A percentile compares a stretch with the other conserved stretches of the same genome.
Conservation (phyloP, 139 green algal genomes). For the Cymbomonas tetramitiformis region DNA sequence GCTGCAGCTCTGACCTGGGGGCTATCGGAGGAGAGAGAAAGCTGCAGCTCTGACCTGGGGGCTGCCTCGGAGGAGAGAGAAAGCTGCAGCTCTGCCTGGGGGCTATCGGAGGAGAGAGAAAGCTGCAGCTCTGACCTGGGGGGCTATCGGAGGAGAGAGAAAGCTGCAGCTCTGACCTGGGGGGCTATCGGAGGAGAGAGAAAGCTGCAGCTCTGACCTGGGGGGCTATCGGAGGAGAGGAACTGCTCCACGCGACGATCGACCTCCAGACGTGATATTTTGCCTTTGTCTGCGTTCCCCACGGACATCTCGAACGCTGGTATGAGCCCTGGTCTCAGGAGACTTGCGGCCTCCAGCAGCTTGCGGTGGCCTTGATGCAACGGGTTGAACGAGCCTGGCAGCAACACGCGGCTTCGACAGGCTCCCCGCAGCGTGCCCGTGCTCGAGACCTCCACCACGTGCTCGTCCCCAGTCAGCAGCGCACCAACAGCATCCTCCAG, state of each 20-base stretch:
- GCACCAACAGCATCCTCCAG: background rate
- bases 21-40: too few species aligned
- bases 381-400: slow-evolving; percentile 82
- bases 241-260: slow-evolving; percentile 58
- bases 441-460: background rate
- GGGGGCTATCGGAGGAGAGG: background rate
- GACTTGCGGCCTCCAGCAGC: slow-evolving; percentile 34
- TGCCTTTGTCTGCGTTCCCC: slow-evolving; percentile 78
- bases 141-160: too few species aligned
- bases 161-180: too few species aligned
- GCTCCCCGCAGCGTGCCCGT: background rate
- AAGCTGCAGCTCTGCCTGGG: too few species aligned
- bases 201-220: background rate
- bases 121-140: too few species aligned
- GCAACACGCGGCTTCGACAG: slow-evolving; percentile 34
- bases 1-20: too few species aligned
- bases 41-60: too few species aligned
- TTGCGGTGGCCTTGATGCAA: slow-evolving; percentile 60
- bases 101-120: too few species aligned
- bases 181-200: too few species aligned
- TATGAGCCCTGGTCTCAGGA: background rate
- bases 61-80: too few species aligned
- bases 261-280: slow-evolving; percentile 42
- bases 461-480: background rate
- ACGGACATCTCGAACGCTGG: slow-evolving; percentile 56